A percentile compares a stretch with the other conserved stretches of the same genome.
phyloP scores from a whole-genome alignment of 352 stramenopile genomes.

The Pythium catenulatum region DNA sequence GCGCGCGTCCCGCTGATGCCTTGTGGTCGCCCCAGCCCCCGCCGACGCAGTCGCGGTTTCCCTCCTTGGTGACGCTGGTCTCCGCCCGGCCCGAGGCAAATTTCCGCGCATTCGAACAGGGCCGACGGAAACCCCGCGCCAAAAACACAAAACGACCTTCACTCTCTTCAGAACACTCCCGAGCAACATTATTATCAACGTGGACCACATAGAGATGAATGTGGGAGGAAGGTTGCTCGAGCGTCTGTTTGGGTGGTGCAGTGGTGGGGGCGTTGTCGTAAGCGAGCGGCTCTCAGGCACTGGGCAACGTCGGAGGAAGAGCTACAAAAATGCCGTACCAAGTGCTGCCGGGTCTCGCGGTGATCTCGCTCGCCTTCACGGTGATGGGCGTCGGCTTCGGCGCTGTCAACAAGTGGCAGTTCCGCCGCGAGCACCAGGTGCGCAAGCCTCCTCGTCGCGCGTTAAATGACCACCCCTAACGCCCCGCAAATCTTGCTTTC shows the following conservation, averaged over 20 bases:
- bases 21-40: not conserved
- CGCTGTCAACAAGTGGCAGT: slow-evolving; percentile 87
- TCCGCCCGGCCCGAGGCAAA: not conserved
- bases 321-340: slow-evolving; percentile 94
- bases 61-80: not conserved
- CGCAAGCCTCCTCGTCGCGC: slow-evolving; percentile 12
- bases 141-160: slow-evolving; percentile 25
- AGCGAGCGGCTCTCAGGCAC: slow-evolving; percentile 22
- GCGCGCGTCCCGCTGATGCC: too few relatives aligned
- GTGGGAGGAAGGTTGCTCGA: slow-evolving; percentile 51
- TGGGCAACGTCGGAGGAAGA: not conserved
- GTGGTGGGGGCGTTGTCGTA: slow-evolving; percentile 6
- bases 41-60: not conserved
- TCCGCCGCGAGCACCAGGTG: slow-evolving; percentile 84
- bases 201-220: slow-evolving; percentile 14
- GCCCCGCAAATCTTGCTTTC: too few relatives aligned
- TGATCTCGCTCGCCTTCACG: slow-evolving; percentile 88
- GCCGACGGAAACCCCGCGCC: slow-evolving; percentile 12
- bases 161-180: slow-evolving; percentile 14
- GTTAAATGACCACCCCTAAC: too few relatives aligned
- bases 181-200: not conserved
- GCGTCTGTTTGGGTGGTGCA: slow-evolving; percentile 49
- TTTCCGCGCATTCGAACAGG: slow-evolving; percentile 35
- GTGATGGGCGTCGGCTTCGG: slow-evolving; percentile 86
- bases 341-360: slow-evolving; percentile 86